Percentiles rank a stretch among this genome's conserved stretches.
phyloP scores from a whole-genome alignment of 768 basidiomycete species.

The Suillus subaureus region DNA sequence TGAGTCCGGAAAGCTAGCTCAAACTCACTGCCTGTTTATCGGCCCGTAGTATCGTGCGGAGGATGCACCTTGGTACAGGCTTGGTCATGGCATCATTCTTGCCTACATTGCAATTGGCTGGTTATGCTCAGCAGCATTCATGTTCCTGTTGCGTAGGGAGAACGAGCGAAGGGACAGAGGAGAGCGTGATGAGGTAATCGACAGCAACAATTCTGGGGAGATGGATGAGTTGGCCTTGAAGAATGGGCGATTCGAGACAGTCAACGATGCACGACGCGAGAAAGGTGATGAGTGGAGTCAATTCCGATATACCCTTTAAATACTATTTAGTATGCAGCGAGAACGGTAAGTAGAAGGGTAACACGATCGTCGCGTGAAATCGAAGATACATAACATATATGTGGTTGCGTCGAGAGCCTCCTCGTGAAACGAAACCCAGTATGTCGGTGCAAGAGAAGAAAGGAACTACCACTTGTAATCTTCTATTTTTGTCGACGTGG shows the following conservation, averaged over 20 bases:
- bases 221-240: slow-evolving; percentile 26
- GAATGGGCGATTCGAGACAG: slow-evolving; percentile 55
- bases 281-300: slow-evolving; percentile 80
- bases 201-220: slow-evolving; percentile 48
- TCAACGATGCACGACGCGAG: slow-evolving; percentile 57
- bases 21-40: background rate
- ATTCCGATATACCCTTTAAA: slow-evolving; percentile 62
- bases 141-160: slow-evolving; percentile 53
- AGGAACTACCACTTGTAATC: slow-evolving; percentile 24
- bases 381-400: slow-evolving; percentile 27
- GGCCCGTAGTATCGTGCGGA: slow-evolving; percentile 57
- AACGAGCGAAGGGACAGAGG: slow-evolving; percentile 66
- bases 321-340: slow-evolving; percentile 50
- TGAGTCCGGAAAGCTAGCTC: slow-evolving; percentile 34
- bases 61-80: slow-evolving; percentile 67
- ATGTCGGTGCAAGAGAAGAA: background rate
- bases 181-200: slow-evolving; percentile 67
- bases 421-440: slow-evolving; percentile 6
- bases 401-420: slow-evolving; percentile 7
- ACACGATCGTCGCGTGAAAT: slow-evolving; percentile 23
- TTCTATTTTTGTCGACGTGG: slow-evolving; percentile 43
- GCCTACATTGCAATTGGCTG: slow-evolving; percentile 71
- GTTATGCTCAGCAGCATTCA: slow-evolving; percentile 50
- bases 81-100: slow-evolving; percentile 71
- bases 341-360: slow-evolving; percentile 1